Evolutionary conservation across 352 stramenopile species (phyloP), one percentile per base, ranked within the genome.

Genomic region (Phytopythium ostracodes): DNA sequence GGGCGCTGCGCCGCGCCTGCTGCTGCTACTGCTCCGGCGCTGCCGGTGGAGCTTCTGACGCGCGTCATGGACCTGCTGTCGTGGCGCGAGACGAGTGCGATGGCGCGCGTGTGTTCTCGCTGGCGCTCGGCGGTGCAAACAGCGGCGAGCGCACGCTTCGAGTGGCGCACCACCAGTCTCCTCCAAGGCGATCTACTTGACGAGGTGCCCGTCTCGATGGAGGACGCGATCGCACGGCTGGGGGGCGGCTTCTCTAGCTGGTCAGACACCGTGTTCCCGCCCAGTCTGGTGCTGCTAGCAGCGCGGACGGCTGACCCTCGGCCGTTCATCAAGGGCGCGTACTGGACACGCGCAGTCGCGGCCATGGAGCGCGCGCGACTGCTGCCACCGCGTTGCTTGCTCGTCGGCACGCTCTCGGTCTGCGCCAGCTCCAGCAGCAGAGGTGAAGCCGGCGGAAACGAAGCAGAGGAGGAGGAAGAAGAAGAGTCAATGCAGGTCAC

Each of bases 11-110:
- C 46, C 46, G 46, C 7, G 7, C 1, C 14, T 20, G 46, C 46
- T 20, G 9, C 46, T 22, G 24, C 24, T 68, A 24, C 51, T 22
- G 29, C 66, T 49, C 49, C 70, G 18, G 47, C 56, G 29, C 62
- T 89, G n/a, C 73, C 77, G 2, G 42, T 61, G 31, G 79, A 89
- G 38, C 60, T 89, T 27, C 67, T 80, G 55, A 68, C 67, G 54
- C 70, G 60, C 49, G 43, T 89, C 20, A 57, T 84, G 52, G 67
- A 64, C 46, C 79, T 81, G 24, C 44, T 89, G 44, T 71, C 68
- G 40, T 89, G 77, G 77, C 66, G 63, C 56, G 75, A 82, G 55
- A 84, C 73, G 11, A 63, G 52, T 12, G 59, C 66, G 51, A 71
- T 87, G 66, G 43, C 53, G 40, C 63, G 59, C 12, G 74, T 80